Evolutionary conservation across 2,329 filamentous ascomycete species (phyloP).

Genomic region (Cadophora luteo-olivacea): DNA sequence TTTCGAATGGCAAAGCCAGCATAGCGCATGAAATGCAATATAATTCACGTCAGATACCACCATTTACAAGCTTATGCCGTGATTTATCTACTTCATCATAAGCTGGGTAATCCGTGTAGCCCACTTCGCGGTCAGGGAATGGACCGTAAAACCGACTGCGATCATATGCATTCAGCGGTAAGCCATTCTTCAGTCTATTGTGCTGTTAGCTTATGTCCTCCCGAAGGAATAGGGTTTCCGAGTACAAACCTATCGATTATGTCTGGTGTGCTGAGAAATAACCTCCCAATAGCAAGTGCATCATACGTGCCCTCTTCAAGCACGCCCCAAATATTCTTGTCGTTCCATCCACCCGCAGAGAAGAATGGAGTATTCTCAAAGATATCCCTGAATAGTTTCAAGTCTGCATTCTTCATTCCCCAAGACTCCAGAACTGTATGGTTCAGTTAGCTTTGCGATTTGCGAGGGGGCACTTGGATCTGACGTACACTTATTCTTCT

Average conservation of each 20-base stretch:
- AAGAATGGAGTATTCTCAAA: constrained; percentile 60
- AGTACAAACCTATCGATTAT: constrained; percentile 46
- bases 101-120: constrained; percentile 48
- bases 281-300: constrained; percentile 53
- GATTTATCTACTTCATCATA: constrained; percentile 33
- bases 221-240: not conserved
- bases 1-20: constrained; percentile 16
- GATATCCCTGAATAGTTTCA: constrained; percentile 56
- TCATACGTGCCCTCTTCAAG: constrained; percentile 56
- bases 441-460: constrained; percentile 8
- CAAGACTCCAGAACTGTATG: constrained; percentile 51
- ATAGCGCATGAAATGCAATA: constrained; percentile 17
- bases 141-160: constrained; percentile 53
- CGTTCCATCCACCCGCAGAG: constrained; percentile 60
- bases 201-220: not conserved
- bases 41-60: constrained; percentile 11
- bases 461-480: not conserved
- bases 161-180: constrained; percentile 51
- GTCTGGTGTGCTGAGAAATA: constrained; percentile 57
- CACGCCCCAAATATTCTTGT: constrained; percentile 56
- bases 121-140: constrained; percentile 45
- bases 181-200: constrained; percentile 48
- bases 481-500: constrained; percentile 52
- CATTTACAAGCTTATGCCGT: constrained; percentile 24
- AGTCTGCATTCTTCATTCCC: constrained; percentile 53